These are phyloP conservation scores for Amoeboaphelidium protococcarum DNA, from an alignment of 371 early-diverging fungal genomes.

Conservation along the genomic window DNA sequence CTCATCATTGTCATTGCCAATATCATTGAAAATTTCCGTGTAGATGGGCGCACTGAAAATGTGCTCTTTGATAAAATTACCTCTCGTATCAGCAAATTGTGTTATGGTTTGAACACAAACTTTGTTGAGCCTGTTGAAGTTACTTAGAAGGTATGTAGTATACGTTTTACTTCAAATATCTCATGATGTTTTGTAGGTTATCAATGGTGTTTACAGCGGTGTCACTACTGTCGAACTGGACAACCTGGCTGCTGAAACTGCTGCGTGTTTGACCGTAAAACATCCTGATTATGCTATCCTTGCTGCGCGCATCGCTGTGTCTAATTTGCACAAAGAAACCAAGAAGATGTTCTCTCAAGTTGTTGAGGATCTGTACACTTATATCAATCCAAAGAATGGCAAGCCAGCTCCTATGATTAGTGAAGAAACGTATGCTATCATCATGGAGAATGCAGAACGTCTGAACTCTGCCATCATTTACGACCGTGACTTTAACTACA, in stretches of 20 bases:
- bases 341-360: constrained; percentile 71
- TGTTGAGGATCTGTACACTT: constrained; percentile 53
- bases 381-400: constrained; percentile 66
- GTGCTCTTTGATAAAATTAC: constrained; percentile 94
- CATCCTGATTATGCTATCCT: constrained; percentile 95
- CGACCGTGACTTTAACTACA: constrained; percentile 86
- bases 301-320: constrained; percentile 91
- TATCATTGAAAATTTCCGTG: too few relatives aligned
- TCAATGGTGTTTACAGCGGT: constrained; percentile 83
- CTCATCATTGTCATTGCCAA: too few relatives aligned
- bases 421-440: constrained; percentile 34
- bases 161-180: not conserved
- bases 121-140: constrained; percentile 72
- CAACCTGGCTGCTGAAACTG: constrained; percentile 89
- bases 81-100: constrained; percentile 63
- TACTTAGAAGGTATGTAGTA: constrained; percentile 47
- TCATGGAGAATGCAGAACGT: constrained; percentile 44
- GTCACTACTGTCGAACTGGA: constrained; percentile 88
- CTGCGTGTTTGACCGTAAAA: constrained; percentile 74
- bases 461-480: constrained; percentile 80
- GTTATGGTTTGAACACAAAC: constrained; percentile 72
- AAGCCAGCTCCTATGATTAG: constrained; percentile 66
- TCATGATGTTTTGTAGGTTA: constrained; percentile 25
- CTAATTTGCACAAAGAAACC: constrained; percentile 91
- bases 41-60: constrained; percentile 60